Base-by-base conservation (phyloP, 352 stramenopile species). In the Peronospora tabacina region DNA sequence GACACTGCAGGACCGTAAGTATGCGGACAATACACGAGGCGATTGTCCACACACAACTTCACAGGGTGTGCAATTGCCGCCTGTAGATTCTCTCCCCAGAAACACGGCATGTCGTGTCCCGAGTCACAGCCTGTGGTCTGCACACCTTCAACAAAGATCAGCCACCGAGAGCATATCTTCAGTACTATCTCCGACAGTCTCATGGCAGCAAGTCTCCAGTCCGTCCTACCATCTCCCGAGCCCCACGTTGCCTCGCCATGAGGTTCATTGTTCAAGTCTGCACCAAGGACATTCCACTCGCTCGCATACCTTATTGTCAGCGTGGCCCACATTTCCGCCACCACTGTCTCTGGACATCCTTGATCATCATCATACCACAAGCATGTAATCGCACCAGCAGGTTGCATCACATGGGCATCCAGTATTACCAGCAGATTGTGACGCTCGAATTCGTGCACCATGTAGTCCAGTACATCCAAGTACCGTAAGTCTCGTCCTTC, bases 211-310 rank as follows among this genome's bases (percentile, higher is more conserved):
- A 81, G 65, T 32, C 60, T 70, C 70, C 70, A 84, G 62, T 84
- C 72, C 3, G 60, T 79, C 6, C 34, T 42, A 4, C 52, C n/a
- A 42, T 69, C 57, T 30, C 49, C 56, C 2, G 48, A 67, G 2
- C 72, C 72, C 72, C 72, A 84, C 0, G 67, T 61, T 1, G 72
- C 72, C 9, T 60, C 44, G 7, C 66, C 72, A 49, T 84, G 72
- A 1, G 72, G 72, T 11, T 84, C 72, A 51, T 84, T 84, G 49
- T 75, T 79, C 8, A 84, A 36, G 49, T 84, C 72, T 0, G 70
- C 64, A 4, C 58, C 72, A 5, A 84, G 34, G 1, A 81, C 70
- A 24, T 84, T 81, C 72, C 70, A 72, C 13, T 56, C 48, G 1
- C 32, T 26, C 20, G 22, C 43, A 56, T 77, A 81, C 24, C 67